Conservation (phyloP, 768 basidiomycete genomes). For the Trametes meyenii region DNA sequence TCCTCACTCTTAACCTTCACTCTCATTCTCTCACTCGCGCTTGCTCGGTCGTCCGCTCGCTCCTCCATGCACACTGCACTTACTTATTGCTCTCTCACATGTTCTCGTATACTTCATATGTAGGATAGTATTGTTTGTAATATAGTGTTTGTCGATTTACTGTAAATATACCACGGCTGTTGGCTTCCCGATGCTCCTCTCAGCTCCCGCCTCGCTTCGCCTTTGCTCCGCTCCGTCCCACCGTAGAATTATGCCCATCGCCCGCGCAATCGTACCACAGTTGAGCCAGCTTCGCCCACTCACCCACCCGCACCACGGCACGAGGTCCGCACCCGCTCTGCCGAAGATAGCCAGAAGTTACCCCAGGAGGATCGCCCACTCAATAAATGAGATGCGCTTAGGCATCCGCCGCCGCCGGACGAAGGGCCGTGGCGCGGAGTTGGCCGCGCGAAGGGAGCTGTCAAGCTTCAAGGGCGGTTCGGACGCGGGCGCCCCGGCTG, state of each 20-base stretch:
- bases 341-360: conserved; percentile 26
- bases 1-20: background rate
- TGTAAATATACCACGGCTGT: conserved; percentile 23
- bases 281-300: background rate
- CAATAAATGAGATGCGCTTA: background rate
- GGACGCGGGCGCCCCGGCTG: too few relatives aligned
- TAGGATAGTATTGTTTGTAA: conserved; percentile 27
- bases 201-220: background rate
- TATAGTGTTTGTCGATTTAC: conserved; percentile 21
- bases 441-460: background rate
- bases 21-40: too few relatives aligned
- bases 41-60: background rate
- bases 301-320: background rate
- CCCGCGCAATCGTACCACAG: background rate
- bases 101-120: conserved; percentile 25
- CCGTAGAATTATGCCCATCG: background rate
- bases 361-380: conserved; percentile 6
- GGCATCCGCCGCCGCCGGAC: background rate
- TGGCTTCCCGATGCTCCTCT: background rate
- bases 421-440: background rate
- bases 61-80: conserved; percentile 18
- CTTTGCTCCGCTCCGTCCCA: background rate
- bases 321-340: conserved; percentile 11
- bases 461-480: background rate
- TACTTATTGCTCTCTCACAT: conserved; percentile 27